These are phyloP conservation scores for Dissophora globulifera DNA, from an alignment of 192 early-diverging fungal genomes.

Conservation along the genomic window DNA sequence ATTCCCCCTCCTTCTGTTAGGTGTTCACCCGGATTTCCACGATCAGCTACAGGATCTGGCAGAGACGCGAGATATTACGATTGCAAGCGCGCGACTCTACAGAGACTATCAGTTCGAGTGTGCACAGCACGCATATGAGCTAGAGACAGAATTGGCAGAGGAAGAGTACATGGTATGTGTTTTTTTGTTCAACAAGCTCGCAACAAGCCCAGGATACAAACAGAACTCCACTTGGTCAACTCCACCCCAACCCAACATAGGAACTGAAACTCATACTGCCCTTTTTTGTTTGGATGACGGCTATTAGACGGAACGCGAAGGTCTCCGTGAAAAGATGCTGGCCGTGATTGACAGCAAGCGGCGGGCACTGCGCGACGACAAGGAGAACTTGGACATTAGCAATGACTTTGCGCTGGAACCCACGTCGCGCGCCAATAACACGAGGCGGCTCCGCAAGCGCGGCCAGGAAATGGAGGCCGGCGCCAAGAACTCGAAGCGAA, in stretches of 20 bases:
- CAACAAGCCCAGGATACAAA: too few species aligned
- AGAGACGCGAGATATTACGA: slow-evolving; percentile 64
- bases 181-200: slow-evolving; percentile 1
- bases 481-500: slow-evolving; percentile 39
- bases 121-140: slow-evolving; percentile 70
- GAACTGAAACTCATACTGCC: too few species aligned
- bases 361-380: slow-evolving; percentile 82
- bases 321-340: slow-evolving; percentile 78
- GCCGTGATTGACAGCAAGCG: slow-evolving; percentile 81
- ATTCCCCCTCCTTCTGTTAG: slow-evolving; percentile 45
- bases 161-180: slow-evolving; percentile 71
- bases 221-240: too few species aligned
- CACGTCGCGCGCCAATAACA: slow-evolving; percentile 33
- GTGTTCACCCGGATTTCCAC: slow-evolving; percentile 74
- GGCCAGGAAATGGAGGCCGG: slow-evolving; percentile 34
- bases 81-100: slow-evolving; percentile 66
- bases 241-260: too few species aligned
- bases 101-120: slow-evolving; percentile 77
- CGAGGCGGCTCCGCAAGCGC: slow-evolving; percentile 34
- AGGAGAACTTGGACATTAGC: slow-evolving; percentile 83
- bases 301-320: slow-evolving; percentile 74
- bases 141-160: slow-evolving; percentile 70
- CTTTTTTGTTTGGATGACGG: too few species aligned
- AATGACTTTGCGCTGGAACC: slow-evolving; percentile 54
- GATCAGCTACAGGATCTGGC: slow-evolving; percentile 72